Conservation (phyloP, 345 rosid species). For the Gossypium thurberi region DNA sequence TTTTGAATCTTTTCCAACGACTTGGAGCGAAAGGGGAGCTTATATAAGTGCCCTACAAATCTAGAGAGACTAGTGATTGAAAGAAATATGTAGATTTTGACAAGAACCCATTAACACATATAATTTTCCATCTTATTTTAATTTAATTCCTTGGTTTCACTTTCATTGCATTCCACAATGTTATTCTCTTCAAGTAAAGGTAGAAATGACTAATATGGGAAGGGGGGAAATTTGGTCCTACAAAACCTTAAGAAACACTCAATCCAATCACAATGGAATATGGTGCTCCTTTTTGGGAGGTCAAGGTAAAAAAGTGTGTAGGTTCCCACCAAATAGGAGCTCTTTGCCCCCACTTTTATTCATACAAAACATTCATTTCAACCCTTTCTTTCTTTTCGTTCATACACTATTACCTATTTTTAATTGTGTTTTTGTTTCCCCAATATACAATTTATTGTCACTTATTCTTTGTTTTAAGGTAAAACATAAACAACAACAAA, state of each 20-base stretch:
- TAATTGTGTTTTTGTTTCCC: background rate
- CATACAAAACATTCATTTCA: background rate
- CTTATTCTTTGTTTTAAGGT: too few species aligned
- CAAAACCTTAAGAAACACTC: constrained; percentile 21
- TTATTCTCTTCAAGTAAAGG: constrained; percentile 30
- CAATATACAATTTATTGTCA: too few species aligned
- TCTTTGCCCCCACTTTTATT: constrained; percentile 8
- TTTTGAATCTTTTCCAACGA: constrained; percentile 43
- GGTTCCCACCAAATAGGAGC: constrained; percentile 29
- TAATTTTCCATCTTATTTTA: background rate
- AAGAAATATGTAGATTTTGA: constrained; percentile 31
- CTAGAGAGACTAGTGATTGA: constrained; percentile 20
- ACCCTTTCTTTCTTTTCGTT: background rate
- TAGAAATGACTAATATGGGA: constrained; percentile 17
- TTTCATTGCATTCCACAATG: constrained; percentile 20
- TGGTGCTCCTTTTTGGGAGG: constrained; percentile 26
- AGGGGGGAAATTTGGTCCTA: constrained; percentile 15
- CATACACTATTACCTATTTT: background rate
- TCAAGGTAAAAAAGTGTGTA: constrained; percentile 26
- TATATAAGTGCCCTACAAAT: constrained; percentile 30
- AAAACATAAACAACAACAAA: too few species aligned
- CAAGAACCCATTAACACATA: constrained; percentile 33
- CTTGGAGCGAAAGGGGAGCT: constrained; percentile 31
- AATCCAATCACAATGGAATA: constrained; percentile 28
- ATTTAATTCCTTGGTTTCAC: background rate